Percentiles rank a stretch among this genome's conserved stretches.
Evolutionary conservation across 2,329 filamentous ascomycete genomes (phyloP).

Genomic region (Monilinia aucupariae): DNA sequence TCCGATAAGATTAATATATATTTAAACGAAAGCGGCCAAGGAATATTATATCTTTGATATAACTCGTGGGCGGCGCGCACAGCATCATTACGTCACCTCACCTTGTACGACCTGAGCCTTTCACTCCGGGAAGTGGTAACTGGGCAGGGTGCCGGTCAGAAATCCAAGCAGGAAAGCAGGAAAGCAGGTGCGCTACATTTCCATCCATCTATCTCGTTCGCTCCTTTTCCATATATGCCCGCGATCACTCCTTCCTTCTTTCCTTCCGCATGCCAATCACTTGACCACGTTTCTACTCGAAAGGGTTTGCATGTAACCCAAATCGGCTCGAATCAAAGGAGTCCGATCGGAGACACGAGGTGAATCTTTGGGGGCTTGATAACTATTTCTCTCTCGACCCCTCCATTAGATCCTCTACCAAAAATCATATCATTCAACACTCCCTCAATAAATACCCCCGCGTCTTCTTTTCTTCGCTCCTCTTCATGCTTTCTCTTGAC

Average conservation of each 20-base stretch:
- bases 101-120: conserved; percentile 6
- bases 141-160: not conserved
- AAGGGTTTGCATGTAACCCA: not conserved
- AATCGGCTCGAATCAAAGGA: not conserved
- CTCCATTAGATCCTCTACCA: not conserved
- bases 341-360: not conserved
- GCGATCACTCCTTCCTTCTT: not conserved
- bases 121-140: conserved; percentile 1
- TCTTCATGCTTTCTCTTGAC: not conserved
- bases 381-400: not conserved
- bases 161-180: conserved; percentile 8
- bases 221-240: not conserved
- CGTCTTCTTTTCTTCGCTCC: not conserved
- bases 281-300: not conserved
- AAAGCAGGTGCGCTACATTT: not conserved
- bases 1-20: too few species aligned
- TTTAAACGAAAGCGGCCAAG: too few species aligned
- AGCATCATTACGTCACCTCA: conserved; percentile 8
- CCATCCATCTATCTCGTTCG: not conserved
- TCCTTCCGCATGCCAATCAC: not conserved
- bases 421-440: not conserved
- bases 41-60: too few species aligned
- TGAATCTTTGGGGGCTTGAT: not conserved
- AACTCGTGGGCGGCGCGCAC: not conserved
- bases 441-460: not conserved